These are phyloP conservation scores for Rhizophagus clarus DNA, from an alignment of 192 early-diverging fungal species.

Conservation along the genomic window DNA sequence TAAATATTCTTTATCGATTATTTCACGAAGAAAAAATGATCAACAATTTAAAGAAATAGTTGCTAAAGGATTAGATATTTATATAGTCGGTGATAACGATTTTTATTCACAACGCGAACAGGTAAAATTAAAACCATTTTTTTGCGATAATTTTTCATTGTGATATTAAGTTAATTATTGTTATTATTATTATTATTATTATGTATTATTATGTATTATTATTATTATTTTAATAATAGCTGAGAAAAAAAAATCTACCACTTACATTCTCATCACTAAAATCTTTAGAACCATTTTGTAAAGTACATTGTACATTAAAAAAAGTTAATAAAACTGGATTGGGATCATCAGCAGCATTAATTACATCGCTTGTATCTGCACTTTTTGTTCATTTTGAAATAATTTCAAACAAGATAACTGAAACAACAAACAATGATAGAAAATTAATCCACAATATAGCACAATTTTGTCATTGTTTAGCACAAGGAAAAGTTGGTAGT, in stretches of 20 bases:
- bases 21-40: slow-evolving; percentile 37
- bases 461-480: slow-evolving; percentile 91
- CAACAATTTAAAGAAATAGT: slow-evolving; percentile 36
- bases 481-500: slow-evolving; percentile 97
- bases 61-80: slow-evolving; percentile 62
- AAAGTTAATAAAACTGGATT: slow-evolving; percentile 95
- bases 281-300: slow-evolving; percentile 62
- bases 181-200: background rate
- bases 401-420: slow-evolving; percentile 27
- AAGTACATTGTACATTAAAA: slow-evolving; percentile 62
- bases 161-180: background rate
- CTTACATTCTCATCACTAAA: slow-evolving; percentile 59
- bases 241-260: slow-evolving; percentile 50
- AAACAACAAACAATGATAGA: slow-evolving; percentile 35
- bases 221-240: no score
- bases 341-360: slow-evolving; percentile 95
- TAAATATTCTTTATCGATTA: slow-evolving; percentile 47
- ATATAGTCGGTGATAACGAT: slow-evolving; percentile 92
- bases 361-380: slow-evolving; percentile 84
- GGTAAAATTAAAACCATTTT: slow-evolving; percentile 42
- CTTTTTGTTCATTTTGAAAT: slow-evolving; percentile 75
- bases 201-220: no score
- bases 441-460: slow-evolving; percentile 82
- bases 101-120: slow-evolving; percentile 97
- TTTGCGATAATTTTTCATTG: no score